Evolutionary conservation across 768 basidiomycete species (phyloP).

Genomic region (Leccinum imitatum): DNA sequence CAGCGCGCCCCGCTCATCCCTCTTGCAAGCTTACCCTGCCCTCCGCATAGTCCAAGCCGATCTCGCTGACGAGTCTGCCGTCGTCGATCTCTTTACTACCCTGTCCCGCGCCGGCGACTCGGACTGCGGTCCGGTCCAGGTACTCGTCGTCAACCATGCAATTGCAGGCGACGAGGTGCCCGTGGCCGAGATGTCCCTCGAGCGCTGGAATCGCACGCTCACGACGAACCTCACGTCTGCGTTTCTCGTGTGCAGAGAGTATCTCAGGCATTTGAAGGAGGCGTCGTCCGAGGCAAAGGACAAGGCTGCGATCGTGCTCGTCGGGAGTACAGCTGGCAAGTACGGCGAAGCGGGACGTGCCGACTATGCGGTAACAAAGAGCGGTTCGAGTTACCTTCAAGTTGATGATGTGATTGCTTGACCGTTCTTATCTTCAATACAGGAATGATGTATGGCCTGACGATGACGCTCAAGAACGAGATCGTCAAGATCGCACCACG

Average conservation of each 20-base stretch:
- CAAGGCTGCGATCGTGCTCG: constrained; percentile 57
- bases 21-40: constrained; percentile 38
- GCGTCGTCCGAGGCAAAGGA: constrained; percentile 42
- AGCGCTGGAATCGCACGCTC: constrained; percentile 60
- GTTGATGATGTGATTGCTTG: neutral
- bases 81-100: constrained; percentile 45
- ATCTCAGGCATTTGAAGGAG: constrained; percentile 44
- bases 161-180: constrained; percentile 45
- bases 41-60: constrained; percentile 48
- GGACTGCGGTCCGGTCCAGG: constrained; percentile 49
- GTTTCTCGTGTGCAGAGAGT: constrained; percentile 64
- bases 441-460: constrained; percentile 73
- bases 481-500: constrained; percentile 69
- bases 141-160: constrained; percentile 63
- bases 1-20: constrained; percentile 42
- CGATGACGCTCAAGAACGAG: constrained; percentile 69
- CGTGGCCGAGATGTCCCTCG: constrained; percentile 56
- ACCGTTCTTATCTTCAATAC: neutral
- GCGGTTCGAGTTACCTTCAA: constrained; percentile 42
- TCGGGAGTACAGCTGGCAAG: constrained; percentile 70
- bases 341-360: constrained; percentile 65
- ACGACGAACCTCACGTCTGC: constrained; percentile 60
- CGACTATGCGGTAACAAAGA: constrained; percentile 65
- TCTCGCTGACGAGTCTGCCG: constrained; percentile 52
- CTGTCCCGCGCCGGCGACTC: constrained; percentile 25